Evolutionary conservation across 805 yeast genomes (phyloP).

Genomic region (Kluyveromyces lactis): DNA sequence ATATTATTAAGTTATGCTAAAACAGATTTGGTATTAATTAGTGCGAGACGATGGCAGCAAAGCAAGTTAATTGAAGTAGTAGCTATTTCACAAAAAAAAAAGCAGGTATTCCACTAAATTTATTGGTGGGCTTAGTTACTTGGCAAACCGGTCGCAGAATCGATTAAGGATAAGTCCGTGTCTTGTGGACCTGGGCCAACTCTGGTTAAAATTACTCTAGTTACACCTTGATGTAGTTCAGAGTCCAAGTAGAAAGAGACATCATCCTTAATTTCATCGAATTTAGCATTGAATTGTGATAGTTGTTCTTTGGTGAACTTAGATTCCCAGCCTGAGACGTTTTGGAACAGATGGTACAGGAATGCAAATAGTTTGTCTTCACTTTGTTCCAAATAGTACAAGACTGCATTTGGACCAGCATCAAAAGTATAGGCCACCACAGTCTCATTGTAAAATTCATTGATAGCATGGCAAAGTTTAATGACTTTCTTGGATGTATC

Average conservation of each 20-base stretch:
- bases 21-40: too few relatives aligned
- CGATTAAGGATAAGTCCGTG: slow-evolving; percentile 47
- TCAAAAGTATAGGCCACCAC: slow-evolving; percentile 96
- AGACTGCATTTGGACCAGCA: slow-evolving; percentile 98
- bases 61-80: too few relatives aligned
- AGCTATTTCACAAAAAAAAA: too few relatives aligned
- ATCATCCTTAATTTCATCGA: slow-evolving; percentile 23
- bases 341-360: slow-evolving; percentile 49
- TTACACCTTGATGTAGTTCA: slow-evolving; percentile 60
- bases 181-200: slow-evolving; percentile 85
- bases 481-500: slow-evolving; percentile 83
- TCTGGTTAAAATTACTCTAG: slow-evolving; percentile 73
- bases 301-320: slow-evolving; percentile 28
- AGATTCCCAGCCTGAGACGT: slow-evolving; percentile 63
- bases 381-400: slow-evolving; percentile 74
- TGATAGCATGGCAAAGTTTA: slow-evolving; percentile 69
- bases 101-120: too few relatives aligned
- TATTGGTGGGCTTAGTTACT: slow-evolving; percentile 26
- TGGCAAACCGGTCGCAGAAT: slow-evolving; percentile 53
- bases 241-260: slow-evolving; percentile 37
- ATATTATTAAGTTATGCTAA: too few relatives aligned
- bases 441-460: slow-evolving; percentile 43
- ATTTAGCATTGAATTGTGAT: slow-evolving; percentile 16
- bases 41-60: too few relatives aligned
- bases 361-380: slow-evolving; percentile 68